These are phyloP conservation scores for Lepidium aucheri DNA, from an alignment of 345 rosid genomes.

Conservation along the genomic window DNA sequence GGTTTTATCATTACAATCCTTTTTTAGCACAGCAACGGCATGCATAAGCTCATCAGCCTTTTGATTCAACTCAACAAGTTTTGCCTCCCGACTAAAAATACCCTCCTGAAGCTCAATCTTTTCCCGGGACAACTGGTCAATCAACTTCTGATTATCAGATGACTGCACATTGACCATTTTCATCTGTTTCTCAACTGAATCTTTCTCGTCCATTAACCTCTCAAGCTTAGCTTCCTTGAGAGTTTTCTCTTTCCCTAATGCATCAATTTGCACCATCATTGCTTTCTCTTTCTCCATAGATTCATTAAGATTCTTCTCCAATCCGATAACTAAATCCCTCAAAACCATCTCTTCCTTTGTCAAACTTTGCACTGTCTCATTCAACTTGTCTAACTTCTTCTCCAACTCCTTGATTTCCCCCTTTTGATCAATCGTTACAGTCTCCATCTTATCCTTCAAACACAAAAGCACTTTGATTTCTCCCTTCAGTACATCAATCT, in stretches of 20 bases:
- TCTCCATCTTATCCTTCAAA: constrained; percentile 37
- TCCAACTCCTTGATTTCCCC: constrained; percentile 34
- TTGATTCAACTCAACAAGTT: constrained; percentile 31
- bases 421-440: constrained; percentile 19
- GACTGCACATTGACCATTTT: constrained; percentile 13
- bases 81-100: constrained; percentile 29
- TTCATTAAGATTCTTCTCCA: constrained; percentile 43
- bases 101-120: constrained; percentile 40
- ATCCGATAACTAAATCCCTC: constrained; percentile 20
- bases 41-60: constrained; percentile 34
- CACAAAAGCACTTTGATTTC: constrained; percentile 26
- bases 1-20: constrained; percentile 19
- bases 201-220: constrained; percentile 27
- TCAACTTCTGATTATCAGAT: constrained; percentile 28
- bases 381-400: constrained; percentile 21
- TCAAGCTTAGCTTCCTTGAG: constrained; percentile 31
- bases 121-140: constrained; percentile 31
- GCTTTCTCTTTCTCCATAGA: constrained; percentile 32
- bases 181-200: constrained; percentile 12
- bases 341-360: constrained; percentile 34
- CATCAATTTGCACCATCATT: constrained; percentile 32
- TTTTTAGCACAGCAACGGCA: constrained; percentile 24
- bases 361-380: constrained; percentile 24
- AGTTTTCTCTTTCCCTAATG: constrained; percentile 30
- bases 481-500: constrained; percentile 29